These are phyloP conservation scores for Fraxinus sp. DNA, from an alignment of 305 asterid genomes.

Conservation along the genomic window DNA sequence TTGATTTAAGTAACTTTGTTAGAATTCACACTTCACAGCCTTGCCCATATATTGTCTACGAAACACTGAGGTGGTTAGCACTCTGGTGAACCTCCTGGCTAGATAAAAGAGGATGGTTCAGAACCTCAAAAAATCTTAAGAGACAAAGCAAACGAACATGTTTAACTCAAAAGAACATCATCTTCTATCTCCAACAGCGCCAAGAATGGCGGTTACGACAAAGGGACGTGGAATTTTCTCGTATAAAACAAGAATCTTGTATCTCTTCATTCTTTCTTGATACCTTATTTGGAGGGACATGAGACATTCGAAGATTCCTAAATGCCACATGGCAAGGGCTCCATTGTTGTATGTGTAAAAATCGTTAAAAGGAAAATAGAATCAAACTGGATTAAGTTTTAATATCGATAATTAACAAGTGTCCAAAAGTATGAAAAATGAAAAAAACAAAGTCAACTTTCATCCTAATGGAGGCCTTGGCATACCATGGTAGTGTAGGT, in stretches of 20 bases:
- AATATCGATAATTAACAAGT: background rate
- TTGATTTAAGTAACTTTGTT: too few species aligned
- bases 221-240: background rate
- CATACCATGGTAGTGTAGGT: background rate
- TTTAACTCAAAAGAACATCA: background rate
- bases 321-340: background rate
- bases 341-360: background rate
- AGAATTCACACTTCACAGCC: background rate
- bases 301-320: background rate
- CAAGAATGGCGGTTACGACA: background rate
- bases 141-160: background rate
- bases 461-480: background rate
- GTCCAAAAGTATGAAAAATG: background rate
- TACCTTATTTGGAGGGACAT: background rate
- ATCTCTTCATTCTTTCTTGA: background rate
- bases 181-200: background rate
- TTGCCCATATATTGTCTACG: background rate
- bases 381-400: background rate
- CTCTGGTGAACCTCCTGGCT: too few species aligned
- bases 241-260: too few species aligned
- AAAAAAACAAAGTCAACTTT: background rate
- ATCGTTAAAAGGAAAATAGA: background rate
- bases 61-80: too few species aligned
- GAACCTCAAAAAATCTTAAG: background rate
- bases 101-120: background rate